Percentiles rank a stretch among this genome's conserved stretches.
These are phyloP conservation scores for Colletotrichum gigasporum DNA, from an alignment of 2,329 filamentous ascomycete genomes.

Conservation along the genomic window DNA sequence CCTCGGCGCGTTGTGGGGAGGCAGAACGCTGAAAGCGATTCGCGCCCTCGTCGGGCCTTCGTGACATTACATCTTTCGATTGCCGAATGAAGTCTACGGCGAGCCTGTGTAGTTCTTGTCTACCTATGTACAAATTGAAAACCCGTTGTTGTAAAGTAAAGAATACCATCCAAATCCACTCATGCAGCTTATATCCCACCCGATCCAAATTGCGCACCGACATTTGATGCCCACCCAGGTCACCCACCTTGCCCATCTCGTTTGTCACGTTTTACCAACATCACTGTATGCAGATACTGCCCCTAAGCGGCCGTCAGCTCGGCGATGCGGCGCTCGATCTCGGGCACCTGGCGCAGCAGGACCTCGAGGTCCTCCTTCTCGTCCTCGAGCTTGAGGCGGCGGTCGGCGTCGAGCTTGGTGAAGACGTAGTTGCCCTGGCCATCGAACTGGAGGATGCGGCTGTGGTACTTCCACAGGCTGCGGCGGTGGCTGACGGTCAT, in stretches of 20 bases:
- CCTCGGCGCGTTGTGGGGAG: too few relatives aligned
- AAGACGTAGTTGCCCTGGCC: slow-evolving; percentile 94
- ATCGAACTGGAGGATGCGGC: slow-evolving; percentile 94
- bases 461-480: slow-evolving; percentile 97
- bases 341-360: slow-evolving; percentile 84
- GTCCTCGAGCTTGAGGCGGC: slow-evolving; percentile 86
- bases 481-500: slow-evolving; percentile 96
- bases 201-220: not conserved
- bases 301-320: slow-evolving; percentile 70
- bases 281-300: too few relatives aligned
- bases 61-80: not conserved
- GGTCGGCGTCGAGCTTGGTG: slow-evolving; percentile 87
- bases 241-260: not conserved
- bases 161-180: not conserved
- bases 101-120: not conserved
- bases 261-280: too few relatives aligned
- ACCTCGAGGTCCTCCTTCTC: slow-evolving; percentile 95
- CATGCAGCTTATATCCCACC: not conserved
- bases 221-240: not conserved
- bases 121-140: not conserved
- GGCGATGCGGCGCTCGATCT: slow-evolving; percentile 84
- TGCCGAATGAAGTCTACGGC: not conserved
- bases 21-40: too few relatives aligned
- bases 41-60: too few relatives aligned
- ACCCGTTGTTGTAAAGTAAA: too few relatives aligned